These are phyloP conservation scores for Chlamydomonas eustigma DNA, from an alignment of 139 green algal species.

Conservation along the genomic window DNA sequence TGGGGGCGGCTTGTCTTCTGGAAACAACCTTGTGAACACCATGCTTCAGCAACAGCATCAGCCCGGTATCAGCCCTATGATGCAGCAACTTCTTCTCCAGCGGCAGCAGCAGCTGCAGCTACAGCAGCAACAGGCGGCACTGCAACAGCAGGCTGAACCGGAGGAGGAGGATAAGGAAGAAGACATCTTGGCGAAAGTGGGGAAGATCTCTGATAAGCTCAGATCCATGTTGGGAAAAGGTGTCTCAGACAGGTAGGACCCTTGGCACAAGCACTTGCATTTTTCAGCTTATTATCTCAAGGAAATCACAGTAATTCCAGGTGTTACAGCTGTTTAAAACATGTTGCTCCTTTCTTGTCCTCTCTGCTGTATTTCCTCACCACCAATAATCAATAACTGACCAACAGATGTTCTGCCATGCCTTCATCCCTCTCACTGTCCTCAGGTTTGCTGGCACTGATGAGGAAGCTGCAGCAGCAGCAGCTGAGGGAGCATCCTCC, in stretches of 20 bases:
- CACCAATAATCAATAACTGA: too few relatives aligned
- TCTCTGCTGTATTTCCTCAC: too few relatives aligned
- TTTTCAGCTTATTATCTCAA: too few relatives aligned
- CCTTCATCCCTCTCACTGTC: too few relatives aligned
- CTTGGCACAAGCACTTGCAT: too few relatives aligned
- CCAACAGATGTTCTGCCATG: too few relatives aligned
- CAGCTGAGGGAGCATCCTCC: neutral
- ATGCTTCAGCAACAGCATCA: conserved; percentile 13
- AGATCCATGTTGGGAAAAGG: conserved; percentile 16
- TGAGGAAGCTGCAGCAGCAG: too few relatives aligned
- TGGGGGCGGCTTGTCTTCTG: too few relatives aligned
- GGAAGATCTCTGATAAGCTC: conserved; percentile 24
- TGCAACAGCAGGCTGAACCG: neutral
- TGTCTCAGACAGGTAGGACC: neutral
- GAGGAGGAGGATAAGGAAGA: conserved; percentile 12
- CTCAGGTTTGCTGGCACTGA: too few relatives aligned
- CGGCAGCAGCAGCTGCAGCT: conserved; percentile 10
- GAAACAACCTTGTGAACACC: neutral
- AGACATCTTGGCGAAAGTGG: conserved; percentile 16
- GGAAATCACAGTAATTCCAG: too few relatives aligned
- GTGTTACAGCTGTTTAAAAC: too few relatives aligned
- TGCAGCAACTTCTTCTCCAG: conserved; percentile 11
- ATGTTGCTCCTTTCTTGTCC: too few relatives aligned
- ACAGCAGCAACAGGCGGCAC: conserved; percentile 6
- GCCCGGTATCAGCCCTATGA: neutral